Evolutionary conservation across 352 stramenopile species (phyloP).

Genomic region (Pythium sukuiense): DNA sequence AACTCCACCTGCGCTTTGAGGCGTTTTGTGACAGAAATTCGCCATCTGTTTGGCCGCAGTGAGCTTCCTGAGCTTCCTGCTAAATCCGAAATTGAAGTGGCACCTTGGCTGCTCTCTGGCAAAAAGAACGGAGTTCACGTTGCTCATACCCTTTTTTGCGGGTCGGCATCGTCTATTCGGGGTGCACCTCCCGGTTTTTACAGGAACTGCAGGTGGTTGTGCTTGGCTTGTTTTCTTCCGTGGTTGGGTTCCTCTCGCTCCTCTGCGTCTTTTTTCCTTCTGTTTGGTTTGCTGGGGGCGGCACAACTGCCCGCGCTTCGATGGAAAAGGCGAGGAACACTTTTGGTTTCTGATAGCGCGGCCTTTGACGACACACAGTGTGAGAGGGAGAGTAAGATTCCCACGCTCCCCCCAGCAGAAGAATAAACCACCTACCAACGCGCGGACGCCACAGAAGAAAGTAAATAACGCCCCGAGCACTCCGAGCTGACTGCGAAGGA

Average conservation of each 20-base stretch:
- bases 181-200: conserved; percentile 1
- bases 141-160: not conserved
- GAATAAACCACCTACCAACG: not conserved
- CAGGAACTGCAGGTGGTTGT: conserved; percentile 6
- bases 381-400: conserved; percentile 24
- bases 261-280: conserved; percentile 13
- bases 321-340: conserved; percentile 36
- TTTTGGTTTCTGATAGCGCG: conserved; percentile 23
- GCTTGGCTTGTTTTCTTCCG: not conserved
- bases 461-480: not conserved
- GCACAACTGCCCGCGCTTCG: conserved; percentile 6
- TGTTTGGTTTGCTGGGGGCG: conserved; percentile 5
- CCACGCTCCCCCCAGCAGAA: too few species aligned
- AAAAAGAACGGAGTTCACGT: not conserved
- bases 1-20: conserved; percentile 55
- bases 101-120: conserved; percentile 12
- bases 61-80: conserved; percentile 13
- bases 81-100: conserved; percentile 24
- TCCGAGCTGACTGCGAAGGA: not conserved
- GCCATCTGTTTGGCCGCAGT: conserved; percentile 63
- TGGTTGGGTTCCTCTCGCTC: conserved; percentile 3
- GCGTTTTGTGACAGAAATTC: conserved; percentile 60
- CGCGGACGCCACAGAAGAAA: conserved; percentile 1
- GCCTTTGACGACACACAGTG: not conserved
- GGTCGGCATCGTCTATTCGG: not conserved